A percentile compares a stretch with the other conserved stretches of the same genome.
These are phyloP conservation scores for Penicillium sp. DNA, from an alignment of 2,329 filamentous ascomycete species.

Conservation along the genomic window DNA sequence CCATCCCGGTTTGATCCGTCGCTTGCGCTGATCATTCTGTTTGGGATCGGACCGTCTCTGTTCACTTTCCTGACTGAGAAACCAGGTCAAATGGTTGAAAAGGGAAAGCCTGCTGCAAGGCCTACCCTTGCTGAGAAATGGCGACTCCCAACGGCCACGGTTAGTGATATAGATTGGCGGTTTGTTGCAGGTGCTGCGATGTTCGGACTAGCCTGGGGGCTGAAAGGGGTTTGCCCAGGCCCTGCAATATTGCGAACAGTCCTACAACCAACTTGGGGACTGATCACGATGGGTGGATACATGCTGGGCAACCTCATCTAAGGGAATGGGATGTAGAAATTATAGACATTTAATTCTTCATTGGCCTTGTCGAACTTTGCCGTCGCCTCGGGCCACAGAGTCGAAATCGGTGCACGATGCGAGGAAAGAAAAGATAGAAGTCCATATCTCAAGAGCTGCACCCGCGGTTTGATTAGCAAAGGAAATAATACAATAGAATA, in stretches of 20 bases:
- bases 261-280: slow-evolving; percentile 43
- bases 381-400: neutral
- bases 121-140: slow-evolving; percentile 39
- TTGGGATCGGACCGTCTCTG: slow-evolving; percentile 43
- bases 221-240: slow-evolving; percentile 46
- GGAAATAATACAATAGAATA: neutral
- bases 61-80: slow-evolving; percentile 26
- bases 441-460: neutral
- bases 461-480: slow-evolving; percentile 1
- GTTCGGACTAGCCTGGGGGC: slow-evolving; percentile 47
- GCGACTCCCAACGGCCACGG: slow-evolving; percentile 38
- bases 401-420: neutral
- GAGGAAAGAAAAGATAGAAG: neutral
- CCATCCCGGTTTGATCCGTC: slow-evolving; percentile 44
- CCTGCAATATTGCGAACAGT: slow-evolving; percentile 42
- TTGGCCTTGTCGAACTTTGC: neutral
- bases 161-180: slow-evolving; percentile 42
- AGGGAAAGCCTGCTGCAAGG: slow-evolving; percentile 20
- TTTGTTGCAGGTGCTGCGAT: slow-evolving; percentile 42
- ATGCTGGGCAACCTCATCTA: slow-evolving; percentile 35
- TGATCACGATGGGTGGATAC: slow-evolving; percentile 42
- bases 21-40: slow-evolving; percentile 42
- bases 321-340: neutral
- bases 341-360: neutral
- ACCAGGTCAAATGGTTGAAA: slow-evolving; percentile 22